Conservation (phyloP, 2,329 filamentous ascomycete genomes). For the Hymenoscyphus linearis region DNA sequence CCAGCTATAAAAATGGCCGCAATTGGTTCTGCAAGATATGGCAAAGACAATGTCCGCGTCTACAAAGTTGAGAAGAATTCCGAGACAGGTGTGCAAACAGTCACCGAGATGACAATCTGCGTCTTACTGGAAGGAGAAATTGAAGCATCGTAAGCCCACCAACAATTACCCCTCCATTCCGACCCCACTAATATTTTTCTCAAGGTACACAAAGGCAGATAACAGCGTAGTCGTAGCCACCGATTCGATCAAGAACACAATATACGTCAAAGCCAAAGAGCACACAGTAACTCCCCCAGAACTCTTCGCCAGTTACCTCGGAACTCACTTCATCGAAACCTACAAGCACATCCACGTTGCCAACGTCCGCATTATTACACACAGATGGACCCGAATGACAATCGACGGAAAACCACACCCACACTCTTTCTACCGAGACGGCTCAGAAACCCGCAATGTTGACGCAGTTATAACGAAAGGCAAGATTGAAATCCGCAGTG, state of each 20-base stretch:
- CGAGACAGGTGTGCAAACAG: slow-evolving; percentile 71
- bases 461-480: slow-evolving; percentile 64
- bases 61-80: slow-evolving; percentile 87
- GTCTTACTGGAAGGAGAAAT: slow-evolving; percentile 91
- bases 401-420: slow-evolving; percentile 87
- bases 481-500: slow-evolving; percentile 67
- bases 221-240: slow-evolving; percentile 95
- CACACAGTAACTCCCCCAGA: slow-evolving; percentile 89
- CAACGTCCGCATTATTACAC: slow-evolving; percentile 74
- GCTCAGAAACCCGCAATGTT: slow-evolving; percentile 79
- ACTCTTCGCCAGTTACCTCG: slow-evolving; percentile 80
- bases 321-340: slow-evolving; percentile 79
- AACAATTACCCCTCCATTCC: slow-evolving; percentile 1
- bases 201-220: slow-evolving; percentile 85
- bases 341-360: slow-evolving; percentile 86
- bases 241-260: slow-evolving; percentile 96
- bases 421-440: slow-evolving; percentile 89
- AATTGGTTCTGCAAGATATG: slow-evolving; percentile 65
- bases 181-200: slow-evolving; percentile 18
- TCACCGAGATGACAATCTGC: slow-evolving; percentile 93
- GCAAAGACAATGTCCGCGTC: slow-evolving; percentile 97
- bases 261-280: slow-evolving; percentile 92
- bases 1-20: slow-evolving; percentile 42
- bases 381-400: slow-evolving; percentile 86
- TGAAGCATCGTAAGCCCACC: slow-evolving; percentile 60